Evolutionary conservation across 2,329 filamentous ascomycete species (phyloP).

Genomic region (Chalaropsis thielavioides): DNA sequence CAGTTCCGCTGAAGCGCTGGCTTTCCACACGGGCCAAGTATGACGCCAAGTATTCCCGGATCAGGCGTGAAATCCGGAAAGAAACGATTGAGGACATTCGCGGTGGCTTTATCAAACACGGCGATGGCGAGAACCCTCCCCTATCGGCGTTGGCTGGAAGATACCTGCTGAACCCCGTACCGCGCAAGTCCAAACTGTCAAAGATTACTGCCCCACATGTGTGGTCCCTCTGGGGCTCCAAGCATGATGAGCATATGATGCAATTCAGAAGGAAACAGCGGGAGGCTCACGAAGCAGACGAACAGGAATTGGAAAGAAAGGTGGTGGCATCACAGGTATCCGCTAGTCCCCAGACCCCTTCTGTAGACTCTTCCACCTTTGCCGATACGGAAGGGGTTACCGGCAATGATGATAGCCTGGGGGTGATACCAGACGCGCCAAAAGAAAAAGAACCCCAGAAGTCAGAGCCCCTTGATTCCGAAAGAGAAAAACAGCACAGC

Average conservation of each 20-base stretch:
- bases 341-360: background rate
- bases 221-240: conserved; percentile 80
- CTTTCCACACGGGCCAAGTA: conserved; percentile 56
- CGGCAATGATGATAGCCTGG: background rate
- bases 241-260: conserved; percentile 68
- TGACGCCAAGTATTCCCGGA: conserved; percentile 55
- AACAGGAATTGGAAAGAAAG: background rate
- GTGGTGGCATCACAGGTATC: background rate
- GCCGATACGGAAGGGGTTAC: background rate
- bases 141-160: conserved; percentile 69
- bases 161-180: conserved; percentile 29
- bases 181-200: conserved; percentile 15
- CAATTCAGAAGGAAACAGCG: conserved; percentile 40
- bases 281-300: conserved; percentile 22
- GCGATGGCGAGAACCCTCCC: conserved; percentile 60
- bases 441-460: background rate
- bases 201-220: conserved; percentile 8
- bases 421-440: background rate
- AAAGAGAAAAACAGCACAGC: background rate
- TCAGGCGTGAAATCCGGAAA: conserved; percentile 59
- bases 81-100: conserved; percentile 58
- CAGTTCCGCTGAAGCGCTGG: conserved; percentile 70
- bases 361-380: background rate
- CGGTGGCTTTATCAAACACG: conserved; percentile 55
- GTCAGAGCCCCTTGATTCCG: background rate